Evolutionary conservation across 768 basidiomycete species (phyloP), one percentile per base, ranked within the genome.

Genomic region (Mycena galericulata): DNA sequence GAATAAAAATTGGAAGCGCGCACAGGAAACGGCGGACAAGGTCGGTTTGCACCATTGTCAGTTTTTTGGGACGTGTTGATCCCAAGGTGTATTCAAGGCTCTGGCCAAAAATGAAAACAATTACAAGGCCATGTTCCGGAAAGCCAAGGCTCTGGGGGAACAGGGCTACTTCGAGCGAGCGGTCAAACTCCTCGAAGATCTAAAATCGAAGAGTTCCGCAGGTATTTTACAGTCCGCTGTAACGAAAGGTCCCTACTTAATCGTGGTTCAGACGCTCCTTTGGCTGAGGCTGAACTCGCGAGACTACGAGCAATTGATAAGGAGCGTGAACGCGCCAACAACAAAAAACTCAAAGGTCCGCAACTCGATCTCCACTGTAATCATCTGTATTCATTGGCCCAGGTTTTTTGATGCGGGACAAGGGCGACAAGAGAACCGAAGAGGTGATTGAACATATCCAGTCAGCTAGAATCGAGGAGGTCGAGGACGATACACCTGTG

Each of bases 1-100:
- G 79, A 88, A 88, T 55, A 83, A 84, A 51, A 96, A 94, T 75
- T 96, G 92, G 92, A 87, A 89, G 74, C 88, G 94, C 17, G 91
- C 90, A 0, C 76, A 88, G 57, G 92, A 95, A 72, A 90, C 92
- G n/a, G 92, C 94, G 26, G 89, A 95, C 72, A 92, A 95, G 85
- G 93, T 86, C 47, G 18, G 75, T 34, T 30, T n/a, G 6, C 14
- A 14, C 34, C 47, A 27, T 54, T 29, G 29, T 17, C 22, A n/a
- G 43, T 15, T 4, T 17, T 54, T 15, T 26, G 30, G 17, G n/a
- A n/a, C n/a, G 29, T 34, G 49, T 20, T 34, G n/a, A 18, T 59
- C n/a, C 14, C 30, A 61, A 38, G 1, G 24, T 30, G 6, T n/a
- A 22, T 45, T 38, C 6, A 63, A 95, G 93, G 92, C 91, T 15